Evolutionary conservation across 2,329 filamentous ascomycete species (phyloP), one percentile per base, ranked within the genome.

Genomic region (Ophiostoma novo-ulmi): DNA sequence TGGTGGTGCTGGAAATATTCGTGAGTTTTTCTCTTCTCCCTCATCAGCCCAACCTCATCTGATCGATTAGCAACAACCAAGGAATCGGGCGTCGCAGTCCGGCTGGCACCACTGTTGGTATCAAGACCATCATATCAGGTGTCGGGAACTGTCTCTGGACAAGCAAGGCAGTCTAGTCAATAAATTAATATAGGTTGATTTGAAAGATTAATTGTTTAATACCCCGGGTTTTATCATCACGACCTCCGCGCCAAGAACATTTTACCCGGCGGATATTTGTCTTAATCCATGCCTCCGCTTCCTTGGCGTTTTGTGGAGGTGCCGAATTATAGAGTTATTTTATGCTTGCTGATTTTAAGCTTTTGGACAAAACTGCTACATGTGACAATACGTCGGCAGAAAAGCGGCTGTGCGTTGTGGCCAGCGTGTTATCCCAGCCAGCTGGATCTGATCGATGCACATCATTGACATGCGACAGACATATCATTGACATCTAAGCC

Each of bases 201-300:
- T 55, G 20, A 22, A 55, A 17, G 20, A 2, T 22, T 55, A n/a
- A 22, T 22, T 55, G 13, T 11, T 31, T 26, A 58, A 31, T 58
- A 58, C 52, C 22, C 52, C 52, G 52, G 22, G 14, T 58, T 26
- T 4, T 58, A 26, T 22, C 22, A 58, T 58, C 52, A 58, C n/a
- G 52, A 58, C 52, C 52, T 58, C 52, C n/a, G 52, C 20, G 52
- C 52, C 52, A 58, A 58, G 22, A 58, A 58, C 52, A 58, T 22
- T 58, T 58, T 58, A 58, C 52, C 52, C 52, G 52, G 52, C 52
- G 52, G 22, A 58, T 58, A 58, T 58, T 58, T 58, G 52, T 17
- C 8, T 58, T 58, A 58, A 6, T 58, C 52, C 52, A 58, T 11
- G 52, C 52, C 52, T 58, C 52, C 52, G 52, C 52, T 26, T 58